Evolutionary conservation across 2,329 filamentous ascomycete species (phyloP).

Genomic region (Talaromyces sp.): DNA sequence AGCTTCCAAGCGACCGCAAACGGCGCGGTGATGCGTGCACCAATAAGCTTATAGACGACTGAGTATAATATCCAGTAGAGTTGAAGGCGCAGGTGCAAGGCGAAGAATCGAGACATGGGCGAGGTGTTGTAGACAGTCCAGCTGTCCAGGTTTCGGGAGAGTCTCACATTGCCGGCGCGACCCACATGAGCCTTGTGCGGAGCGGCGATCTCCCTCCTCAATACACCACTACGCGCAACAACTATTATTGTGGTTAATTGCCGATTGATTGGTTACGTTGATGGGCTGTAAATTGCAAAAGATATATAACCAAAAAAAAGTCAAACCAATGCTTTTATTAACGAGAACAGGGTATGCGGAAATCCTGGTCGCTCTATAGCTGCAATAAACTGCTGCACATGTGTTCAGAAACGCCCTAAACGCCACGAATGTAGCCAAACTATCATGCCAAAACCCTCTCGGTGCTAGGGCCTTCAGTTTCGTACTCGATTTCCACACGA

Average conservation of each 20-base stretch:
- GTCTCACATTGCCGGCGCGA: background rate
- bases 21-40: background rate
- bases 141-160: background rate
- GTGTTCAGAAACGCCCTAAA: conserved; percentile 3
- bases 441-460: conserved; percentile 41
- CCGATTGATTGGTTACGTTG: background rate
- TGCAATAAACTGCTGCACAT: conserved; percentile 1
- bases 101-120: background rate
- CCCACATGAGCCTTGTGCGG: background rate
- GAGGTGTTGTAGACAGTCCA: background rate
- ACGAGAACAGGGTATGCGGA: background rate
- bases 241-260: background rate
- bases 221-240: background rate
- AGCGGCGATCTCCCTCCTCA: background rate
- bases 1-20: background rate
- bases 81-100: background rate
- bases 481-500: conserved; percentile 71
- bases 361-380: background rate
- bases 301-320: background rate
- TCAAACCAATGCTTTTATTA: conserved; percentile 9
- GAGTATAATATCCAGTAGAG: background rate
- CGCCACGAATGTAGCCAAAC: conserved; percentile 7
- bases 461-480: conserved; percentile 60
- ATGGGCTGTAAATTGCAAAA: too few species aligned
- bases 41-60: background rate